These are phyloP conservation scores for Nematodospora valgi DNA, from an alignment of 805 yeast genomes.

Conservation along the genomic window DNA sequence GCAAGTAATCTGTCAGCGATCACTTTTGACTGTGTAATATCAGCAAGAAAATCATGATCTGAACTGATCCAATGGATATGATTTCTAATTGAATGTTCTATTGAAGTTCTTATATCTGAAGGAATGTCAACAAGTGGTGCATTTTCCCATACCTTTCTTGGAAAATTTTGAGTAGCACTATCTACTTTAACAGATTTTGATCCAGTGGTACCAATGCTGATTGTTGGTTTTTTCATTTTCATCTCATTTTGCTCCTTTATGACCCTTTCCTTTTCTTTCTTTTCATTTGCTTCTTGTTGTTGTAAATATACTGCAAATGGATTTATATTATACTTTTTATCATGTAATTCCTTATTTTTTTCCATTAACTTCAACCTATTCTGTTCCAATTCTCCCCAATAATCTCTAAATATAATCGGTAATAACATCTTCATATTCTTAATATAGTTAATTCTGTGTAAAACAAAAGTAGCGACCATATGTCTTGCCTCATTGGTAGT, in stretches of 20 bases:
- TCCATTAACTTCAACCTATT: conserved; percentile 50
- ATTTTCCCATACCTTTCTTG: conserved; percentile 64
- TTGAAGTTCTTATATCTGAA: conserved; percentile 54
- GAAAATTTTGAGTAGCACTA: conserved; percentile 24
- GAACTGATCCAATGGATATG: conserved; percentile 53
- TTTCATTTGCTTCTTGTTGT: conserved; percentile 43
- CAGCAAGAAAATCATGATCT: conserved; percentile 12
- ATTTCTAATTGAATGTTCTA: conserved; percentile 58
- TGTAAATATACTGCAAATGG: conserved; percentile 75
- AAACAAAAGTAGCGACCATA: conserved; percentile 82
- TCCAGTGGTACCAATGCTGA: conserved; percentile 34
- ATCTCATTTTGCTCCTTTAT: conserved; percentile 46
- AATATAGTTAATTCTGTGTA: conserved; percentile 74
- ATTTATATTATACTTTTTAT: conserved; percentile 56
- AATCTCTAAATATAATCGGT: conserved; percentile 74
- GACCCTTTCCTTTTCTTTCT: conserved; percentile 44
- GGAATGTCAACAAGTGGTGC: conserved; percentile 69
- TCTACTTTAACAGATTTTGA: conserved; percentile 6
- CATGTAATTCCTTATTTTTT: conserved; percentile 46
- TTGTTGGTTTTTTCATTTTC: conserved; percentile 47
- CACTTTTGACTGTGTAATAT: conserved; percentile 6
- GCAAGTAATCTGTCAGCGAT: conserved; percentile 11
- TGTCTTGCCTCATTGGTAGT: conserved; percentile 90
- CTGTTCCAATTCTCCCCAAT: conserved; percentile 73
- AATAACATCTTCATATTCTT: conserved; percentile 84